Conservation (phyloP, 169 alveolate species). For the Eimeria sp. region DNA sequence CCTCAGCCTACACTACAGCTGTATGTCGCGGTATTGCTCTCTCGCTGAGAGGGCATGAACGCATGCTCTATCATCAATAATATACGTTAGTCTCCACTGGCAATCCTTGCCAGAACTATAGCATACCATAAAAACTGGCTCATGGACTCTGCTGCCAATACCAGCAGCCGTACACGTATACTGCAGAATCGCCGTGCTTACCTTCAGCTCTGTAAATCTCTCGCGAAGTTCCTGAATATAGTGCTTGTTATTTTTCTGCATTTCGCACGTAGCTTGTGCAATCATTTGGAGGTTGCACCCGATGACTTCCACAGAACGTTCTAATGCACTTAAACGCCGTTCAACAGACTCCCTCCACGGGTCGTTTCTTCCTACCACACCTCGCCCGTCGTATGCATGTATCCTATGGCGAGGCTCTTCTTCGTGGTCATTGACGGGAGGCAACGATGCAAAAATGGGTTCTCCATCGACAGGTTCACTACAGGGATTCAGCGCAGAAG, state of each 20-base stretch:
- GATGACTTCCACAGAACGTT: constrained; percentile 43
- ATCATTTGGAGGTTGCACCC: constrained; percentile 11
- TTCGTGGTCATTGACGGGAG: neutral
- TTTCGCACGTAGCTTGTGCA: constrained; percentile 51
- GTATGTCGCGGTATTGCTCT: neutral
- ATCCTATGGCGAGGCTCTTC: neutral
- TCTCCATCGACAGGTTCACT: constrained; percentile 12
- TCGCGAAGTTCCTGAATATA: constrained; percentile 64
- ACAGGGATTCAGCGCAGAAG: neutral
- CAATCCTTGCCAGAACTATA: neutral
- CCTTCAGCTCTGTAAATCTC: constrained; percentile 59
- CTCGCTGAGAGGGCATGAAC: neutral
- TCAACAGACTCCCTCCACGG: constrained; percentile 47
- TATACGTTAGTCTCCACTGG: neutral
- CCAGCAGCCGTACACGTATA: neutral
- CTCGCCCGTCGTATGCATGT: neutral
- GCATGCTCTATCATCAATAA: neutral
- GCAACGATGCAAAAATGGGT: neutral
- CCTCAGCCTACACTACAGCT: neutral
- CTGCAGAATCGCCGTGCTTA: neutral
- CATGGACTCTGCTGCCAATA: neutral
- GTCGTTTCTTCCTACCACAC: neutral
- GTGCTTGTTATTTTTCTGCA: constrained; percentile 36
- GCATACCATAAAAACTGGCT: neutral
- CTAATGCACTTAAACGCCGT: constrained; percentile 52